Base-by-base conservation (phyloP, 352 stramenopile genomes). In the Globisporangium mamillatum region DNA sequence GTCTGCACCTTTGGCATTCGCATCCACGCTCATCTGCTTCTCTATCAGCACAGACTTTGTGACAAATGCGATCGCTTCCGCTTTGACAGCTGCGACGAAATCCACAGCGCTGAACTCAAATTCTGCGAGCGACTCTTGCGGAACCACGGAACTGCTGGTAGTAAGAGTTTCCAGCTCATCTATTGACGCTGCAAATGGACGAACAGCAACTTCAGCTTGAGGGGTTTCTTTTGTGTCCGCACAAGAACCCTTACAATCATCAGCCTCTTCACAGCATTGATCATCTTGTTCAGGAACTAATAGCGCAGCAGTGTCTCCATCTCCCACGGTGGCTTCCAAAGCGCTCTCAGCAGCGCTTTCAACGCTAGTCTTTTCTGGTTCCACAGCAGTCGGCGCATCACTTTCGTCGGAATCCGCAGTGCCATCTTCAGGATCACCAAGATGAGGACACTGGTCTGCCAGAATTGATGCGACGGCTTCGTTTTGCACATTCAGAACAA, bases 21-120 rank as follows among this genome's bases (percentile, higher is more conserved):
- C n/a, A 5, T 59, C 36, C 12, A 18, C 20, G 4, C 7, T 63
- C 16, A n/a, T 63, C 14, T 22, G 14, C 10, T 48, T 3, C n/a
- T 32, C 32, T 2, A 60, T 32, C 48, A 48, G 7, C 53, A 48
- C 22, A 29, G 24, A 55, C 36, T 55, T 54, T 29, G n/a, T 60
- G 7, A 50, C 46, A 10, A 29, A 20, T 20, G 36, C 25, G 16
- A 70, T 36, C 14, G 66, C 66, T 29, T 56, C 58, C n/a, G 20
- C 27, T 55, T 66, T 24, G 22, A 52, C 22, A 9, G 38, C 24
- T n/a, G 50, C 12, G 14, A 71, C 25, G 27, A 67, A 71, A 22
- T 48, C 52, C 6, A 24, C 48, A 5, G 52, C 66, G 14, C n/a
- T 50, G 36, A 64, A 59, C 7, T 36, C 38, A 27, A 6, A 1